A percentile compares a stretch with the other conserved stretches of the same genome.
These are phyloP conservation scores for Anisodus tanguticus DNA, from an alignment of 257 asterid species.

Conservation along the genomic window DNA sequence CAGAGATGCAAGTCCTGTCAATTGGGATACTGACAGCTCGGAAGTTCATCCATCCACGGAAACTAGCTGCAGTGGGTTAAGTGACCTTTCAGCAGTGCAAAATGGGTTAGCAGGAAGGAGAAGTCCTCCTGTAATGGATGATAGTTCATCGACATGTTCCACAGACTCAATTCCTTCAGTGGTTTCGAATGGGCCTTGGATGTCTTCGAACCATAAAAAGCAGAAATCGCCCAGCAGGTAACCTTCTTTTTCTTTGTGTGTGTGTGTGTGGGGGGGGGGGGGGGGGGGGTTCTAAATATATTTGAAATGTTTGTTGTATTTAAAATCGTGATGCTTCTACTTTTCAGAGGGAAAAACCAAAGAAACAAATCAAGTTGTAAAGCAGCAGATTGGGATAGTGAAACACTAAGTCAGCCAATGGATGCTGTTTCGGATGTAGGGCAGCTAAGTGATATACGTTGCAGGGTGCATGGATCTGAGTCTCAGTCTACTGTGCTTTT, in stretches of 20 bases:
- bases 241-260: neutral
- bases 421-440: constrained; percentile 51
- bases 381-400: constrained; percentile 49
- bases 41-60: constrained; percentile 68
- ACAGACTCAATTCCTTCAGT: constrained; percentile 81
- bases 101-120: constrained; percentile 63
- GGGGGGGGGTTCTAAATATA: neutral
- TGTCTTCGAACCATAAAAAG: constrained; percentile 43
- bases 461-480: constrained; percentile 44
- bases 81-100: constrained; percentile 57
- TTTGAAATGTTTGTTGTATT: constrained; percentile 6
- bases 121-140: constrained; percentile 66
- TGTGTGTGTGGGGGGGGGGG: too few species aligned
- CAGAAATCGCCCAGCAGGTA: constrained; percentile 53
- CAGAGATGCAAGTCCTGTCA: constrained; percentile 60
- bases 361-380: constrained; percentile 51
- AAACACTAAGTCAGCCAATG: constrained; percentile 47
- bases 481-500: constrained; percentile 44
- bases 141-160: constrained; percentile 92
- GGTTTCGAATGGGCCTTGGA: constrained; percentile 47
- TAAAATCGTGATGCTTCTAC: constrained; percentile 5
- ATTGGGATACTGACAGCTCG: constrained; percentile 63
- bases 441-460: constrained; percentile 41
- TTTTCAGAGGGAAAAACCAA: constrained; percentile 59
- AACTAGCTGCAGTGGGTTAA: constrained; percentile 54